Percentiles rank a stretch among this genome's conserved stretches.
Conservation (phyloP, 2,329 filamentous ascomycete genomes). For the Thermochaetoides dissita region DNA sequence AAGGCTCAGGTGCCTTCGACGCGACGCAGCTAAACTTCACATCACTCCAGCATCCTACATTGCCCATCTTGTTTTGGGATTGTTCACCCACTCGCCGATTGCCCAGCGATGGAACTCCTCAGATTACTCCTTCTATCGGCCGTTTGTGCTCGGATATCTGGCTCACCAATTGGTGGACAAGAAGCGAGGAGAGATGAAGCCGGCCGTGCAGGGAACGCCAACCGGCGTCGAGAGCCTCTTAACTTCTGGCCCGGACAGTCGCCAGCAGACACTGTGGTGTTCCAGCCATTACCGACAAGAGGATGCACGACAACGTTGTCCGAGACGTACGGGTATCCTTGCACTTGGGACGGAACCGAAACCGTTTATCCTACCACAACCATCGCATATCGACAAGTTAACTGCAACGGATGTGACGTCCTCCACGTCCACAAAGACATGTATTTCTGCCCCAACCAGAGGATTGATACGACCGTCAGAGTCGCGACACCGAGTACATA, state of each 20-base stretch:
- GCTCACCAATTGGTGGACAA: slow-evolving; percentile 6
- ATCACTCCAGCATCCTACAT: not conserved
- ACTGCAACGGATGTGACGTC: slow-evolving; percentile 21
- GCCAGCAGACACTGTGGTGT: not conserved
- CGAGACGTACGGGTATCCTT: slow-evolving; percentile 17
- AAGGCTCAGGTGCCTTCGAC: slow-evolving; percentile 4
- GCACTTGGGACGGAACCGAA: slow-evolving; percentile 18
- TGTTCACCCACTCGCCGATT: not conserved
- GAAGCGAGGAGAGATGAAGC: not conserved
- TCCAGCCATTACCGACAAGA: not conserved
- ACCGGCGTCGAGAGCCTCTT: slow-evolving; percentile 2
- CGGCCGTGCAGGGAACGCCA: too few species aligned
- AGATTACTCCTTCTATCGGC: slow-evolving; percentile 8
- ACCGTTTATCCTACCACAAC: slow-evolving; percentile 19
- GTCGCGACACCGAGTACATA: slow-evolving; percentile 16
- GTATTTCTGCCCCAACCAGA: slow-evolving; percentile 17
- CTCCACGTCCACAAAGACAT: slow-evolving; percentile 13
- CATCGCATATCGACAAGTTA: slow-evolving; percentile 14
- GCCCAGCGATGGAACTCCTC: slow-evolving; percentile 9
- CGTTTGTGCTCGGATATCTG: slow-evolving; percentile 4
- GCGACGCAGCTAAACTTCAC: slow-evolving; percentile 9
- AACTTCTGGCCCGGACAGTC: not conserved
- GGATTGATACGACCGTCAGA: slow-evolving; percentile 10
- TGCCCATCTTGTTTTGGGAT: too few species aligned
- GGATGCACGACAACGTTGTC: slow-evolving; percentile 18